A percentile compares a stretch with the other conserved stretches of the same genome.
These are phyloP conservation scores for Xanthoceras sorbifolium DNA, from an alignment of 345 rosid species.

Conservation along the genomic window DNA sequence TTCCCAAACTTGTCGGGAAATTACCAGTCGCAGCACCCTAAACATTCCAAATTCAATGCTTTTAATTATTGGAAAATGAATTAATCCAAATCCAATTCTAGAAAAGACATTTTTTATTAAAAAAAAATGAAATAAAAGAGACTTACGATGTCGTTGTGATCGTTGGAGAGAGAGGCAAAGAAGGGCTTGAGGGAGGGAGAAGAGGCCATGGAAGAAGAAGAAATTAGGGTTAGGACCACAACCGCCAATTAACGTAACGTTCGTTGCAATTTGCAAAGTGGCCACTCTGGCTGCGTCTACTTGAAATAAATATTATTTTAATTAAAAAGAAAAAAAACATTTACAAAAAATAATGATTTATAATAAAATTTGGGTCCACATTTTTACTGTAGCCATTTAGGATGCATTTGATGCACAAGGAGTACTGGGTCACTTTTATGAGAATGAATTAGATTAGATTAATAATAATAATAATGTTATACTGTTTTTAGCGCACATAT, in stretches of 20 bases:
- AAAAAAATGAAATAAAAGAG: not conserved
- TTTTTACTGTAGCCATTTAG: too few relatives aligned
- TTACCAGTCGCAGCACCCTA: slow-evolving; percentile 38
- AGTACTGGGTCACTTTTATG: too few relatives aligned
- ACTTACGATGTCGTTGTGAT: slow-evolving; percentile 35
- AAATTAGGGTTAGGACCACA: not conserved
- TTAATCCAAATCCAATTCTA: not conserved
- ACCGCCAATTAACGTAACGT: not conserved
- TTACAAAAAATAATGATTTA: too few relatives aligned
- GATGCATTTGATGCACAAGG: too few relatives aligned
- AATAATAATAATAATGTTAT: too few relatives aligned
- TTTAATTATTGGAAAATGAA: too few relatives aligned
- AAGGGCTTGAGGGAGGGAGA: slow-evolving; percentile 38
- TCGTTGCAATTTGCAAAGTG: not conserved
- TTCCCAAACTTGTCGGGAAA: slow-evolving; percentile 22
- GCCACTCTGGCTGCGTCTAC: too few relatives aligned
- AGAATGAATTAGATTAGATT: too few relatives aligned
- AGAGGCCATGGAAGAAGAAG: slow-evolving; percentile 31
- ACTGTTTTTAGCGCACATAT: too few relatives aligned
- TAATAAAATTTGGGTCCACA: too few relatives aligned
- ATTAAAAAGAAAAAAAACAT: too few relatives aligned
- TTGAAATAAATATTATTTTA: too few relatives aligned
- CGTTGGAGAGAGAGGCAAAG: slow-evolving; percentile 28
- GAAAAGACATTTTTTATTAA: not conserved
- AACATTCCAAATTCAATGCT: not conserved